A percentile compares a stretch with the other conserved stretches of the same genome.
Evolutionary conservation across 176 grass and related monocot genomes (phyloP).

Genomic region (Bothriochloa decipiens): DNA sequence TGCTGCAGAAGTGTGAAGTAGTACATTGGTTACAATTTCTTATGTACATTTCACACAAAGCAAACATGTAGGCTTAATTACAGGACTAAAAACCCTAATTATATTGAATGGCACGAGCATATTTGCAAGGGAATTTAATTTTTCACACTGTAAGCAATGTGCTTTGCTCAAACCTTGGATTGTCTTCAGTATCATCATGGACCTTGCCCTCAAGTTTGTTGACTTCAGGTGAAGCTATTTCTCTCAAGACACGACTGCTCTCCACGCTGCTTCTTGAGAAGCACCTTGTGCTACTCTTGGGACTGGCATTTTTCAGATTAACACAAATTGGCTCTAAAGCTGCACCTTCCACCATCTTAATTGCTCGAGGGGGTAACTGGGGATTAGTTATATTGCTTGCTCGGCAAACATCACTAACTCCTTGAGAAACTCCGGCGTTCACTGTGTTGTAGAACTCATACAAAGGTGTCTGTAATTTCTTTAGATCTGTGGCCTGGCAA

Average conservation of each 20-base stretch:
- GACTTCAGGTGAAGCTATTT: constrained; percentile 63
- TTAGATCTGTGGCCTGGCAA: constrained; percentile 78
- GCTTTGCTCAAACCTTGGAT: constrained; percentile 56
- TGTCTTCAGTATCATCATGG: constrained; percentile 56
- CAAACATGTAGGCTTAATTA: constrained; percentile 6
- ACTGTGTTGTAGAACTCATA: constrained; percentile 91
- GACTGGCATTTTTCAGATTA: constrained; percentile 49
- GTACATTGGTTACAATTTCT: neutral
- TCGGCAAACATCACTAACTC: constrained; percentile 47
- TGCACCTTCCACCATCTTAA: constrained; percentile 49
- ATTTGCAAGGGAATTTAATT: neutral
- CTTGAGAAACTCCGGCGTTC: constrained; percentile 54
- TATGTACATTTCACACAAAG: constrained; percentile 6
- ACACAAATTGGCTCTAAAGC: constrained; percentile 47
- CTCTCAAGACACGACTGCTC: constrained; percentile 62
- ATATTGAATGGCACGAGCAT: neutral
- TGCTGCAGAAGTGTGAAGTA: neutral
- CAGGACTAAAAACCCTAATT: neutral
- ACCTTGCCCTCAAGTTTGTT: constrained; percentile 50
- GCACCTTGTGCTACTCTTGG: constrained; percentile 51
- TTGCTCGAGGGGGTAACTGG: constrained; percentile 46
- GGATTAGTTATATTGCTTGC: constrained; percentile 42
- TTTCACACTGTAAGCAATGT: constrained; percentile 18
- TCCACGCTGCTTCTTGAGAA: constrained; percentile 57
- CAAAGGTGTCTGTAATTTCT: constrained; percentile 89